phyloP scores from a whole-genome alignment of 2,329 filamentous ascomycete species.

The Fusarium chuoi region DNA sequence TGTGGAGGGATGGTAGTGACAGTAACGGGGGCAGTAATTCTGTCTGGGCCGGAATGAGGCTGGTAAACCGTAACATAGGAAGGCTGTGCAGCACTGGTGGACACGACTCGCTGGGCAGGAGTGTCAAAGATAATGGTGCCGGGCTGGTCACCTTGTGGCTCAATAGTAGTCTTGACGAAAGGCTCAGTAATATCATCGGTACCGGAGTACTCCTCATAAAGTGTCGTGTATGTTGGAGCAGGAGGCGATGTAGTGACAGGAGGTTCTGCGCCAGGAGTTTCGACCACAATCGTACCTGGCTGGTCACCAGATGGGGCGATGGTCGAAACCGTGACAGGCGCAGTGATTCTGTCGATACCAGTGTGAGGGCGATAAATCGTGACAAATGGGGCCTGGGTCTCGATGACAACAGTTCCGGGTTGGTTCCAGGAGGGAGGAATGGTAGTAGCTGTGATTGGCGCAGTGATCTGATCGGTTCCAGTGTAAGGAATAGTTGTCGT shows the following conservation, averaged over 20 bases:
- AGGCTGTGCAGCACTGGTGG: slow-evolving; percentile 2
- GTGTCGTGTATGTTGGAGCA: slow-evolving; percentile 13
- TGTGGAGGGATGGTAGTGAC: slow-evolving; percentile 5
- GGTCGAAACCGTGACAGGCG: slow-evolving; percentile 19
- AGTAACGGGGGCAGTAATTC: slow-evolving; percentile 3
- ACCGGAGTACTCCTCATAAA: slow-evolving; percentile 22
- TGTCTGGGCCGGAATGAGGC: slow-evolving; percentile 2
- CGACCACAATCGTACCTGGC: slow-evolving; percentile 27
- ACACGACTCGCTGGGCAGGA: slow-evolving; percentile 2
- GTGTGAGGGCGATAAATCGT: slow-evolving; percentile 22
- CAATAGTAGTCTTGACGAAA: slow-evolving; percentile 13
- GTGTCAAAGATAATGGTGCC: slow-evolving; percentile 31
- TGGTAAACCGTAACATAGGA: slow-evolving; percentile 15
- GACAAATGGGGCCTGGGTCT: slow-evolving; percentile 25
- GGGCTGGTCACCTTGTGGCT: slow-evolving; percentile 22
- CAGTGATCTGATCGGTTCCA: slow-evolving; percentile 18
- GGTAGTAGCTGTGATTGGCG: slow-evolving; percentile 13
- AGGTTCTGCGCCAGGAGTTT: slow-evolving; percentile 20
- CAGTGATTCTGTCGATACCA: slow-evolving; percentile 15
- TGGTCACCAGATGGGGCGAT: slow-evolving; percentile 15
- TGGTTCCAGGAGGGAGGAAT: slow-evolving; percentile 6
- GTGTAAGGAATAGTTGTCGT: slow-evolving; percentile 21
- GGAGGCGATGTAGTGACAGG: slow-evolving; percentile 21
- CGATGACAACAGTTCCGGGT: slow-evolving; percentile 23
- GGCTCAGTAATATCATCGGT: slow-evolving; percentile 18